These are phyloP conservation scores for Paecilomyces fulvus DNA, from an alignment of 2,329 filamentous ascomycete genomes.

Conservation along the genomic window DNA sequence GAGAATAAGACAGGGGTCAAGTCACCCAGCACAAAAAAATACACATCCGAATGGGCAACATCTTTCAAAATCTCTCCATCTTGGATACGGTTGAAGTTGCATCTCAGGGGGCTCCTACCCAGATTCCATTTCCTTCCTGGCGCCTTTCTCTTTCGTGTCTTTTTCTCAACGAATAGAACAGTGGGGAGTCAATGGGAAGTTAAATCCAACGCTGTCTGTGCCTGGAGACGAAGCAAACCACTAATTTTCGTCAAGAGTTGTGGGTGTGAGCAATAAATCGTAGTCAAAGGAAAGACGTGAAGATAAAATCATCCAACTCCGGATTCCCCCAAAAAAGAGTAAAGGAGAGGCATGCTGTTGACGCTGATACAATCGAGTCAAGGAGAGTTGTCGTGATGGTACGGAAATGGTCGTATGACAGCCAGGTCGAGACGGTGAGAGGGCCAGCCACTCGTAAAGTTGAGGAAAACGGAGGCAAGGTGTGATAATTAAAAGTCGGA, in stretches of 20 bases:
- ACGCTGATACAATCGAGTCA: constrained; percentile 9
- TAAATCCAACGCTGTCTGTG: constrained; percentile 1
- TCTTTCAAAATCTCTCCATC: neutral
- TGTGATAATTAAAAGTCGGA: constrained; percentile 2
- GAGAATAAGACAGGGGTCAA: neutral
- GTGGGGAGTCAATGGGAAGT: constrained; percentile 5
- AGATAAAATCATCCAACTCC: constrained; percentile 13
- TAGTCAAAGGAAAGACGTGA: constrained; percentile 10
- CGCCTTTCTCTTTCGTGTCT: neutral
- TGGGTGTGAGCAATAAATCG: neutral
- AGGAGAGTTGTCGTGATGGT: constrained; percentile 18
- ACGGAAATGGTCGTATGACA: constrained; percentile 14
- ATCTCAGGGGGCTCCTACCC: neutral
- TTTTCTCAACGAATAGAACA: constrained; percentile 1
- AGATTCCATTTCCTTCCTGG: neutral
- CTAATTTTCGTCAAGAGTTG: neutral
- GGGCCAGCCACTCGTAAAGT: constrained; percentile 16
- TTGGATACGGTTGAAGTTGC: neutral
- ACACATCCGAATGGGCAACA: neutral
- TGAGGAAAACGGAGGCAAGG: neutral
- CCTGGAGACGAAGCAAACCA: neutral
- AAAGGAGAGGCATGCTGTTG: constrained; percentile 5
- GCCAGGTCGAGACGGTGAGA: constrained; percentile 16
- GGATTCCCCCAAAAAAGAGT: constrained; percentile 9
- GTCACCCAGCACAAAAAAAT: neutral